A percentile compares a stretch with the other conserved stretches of the same genome.
Evolutionary conservation across 2,329 filamentous ascomycete species (phyloP).

Genomic region (Cladophialophora bantiana): DNA sequence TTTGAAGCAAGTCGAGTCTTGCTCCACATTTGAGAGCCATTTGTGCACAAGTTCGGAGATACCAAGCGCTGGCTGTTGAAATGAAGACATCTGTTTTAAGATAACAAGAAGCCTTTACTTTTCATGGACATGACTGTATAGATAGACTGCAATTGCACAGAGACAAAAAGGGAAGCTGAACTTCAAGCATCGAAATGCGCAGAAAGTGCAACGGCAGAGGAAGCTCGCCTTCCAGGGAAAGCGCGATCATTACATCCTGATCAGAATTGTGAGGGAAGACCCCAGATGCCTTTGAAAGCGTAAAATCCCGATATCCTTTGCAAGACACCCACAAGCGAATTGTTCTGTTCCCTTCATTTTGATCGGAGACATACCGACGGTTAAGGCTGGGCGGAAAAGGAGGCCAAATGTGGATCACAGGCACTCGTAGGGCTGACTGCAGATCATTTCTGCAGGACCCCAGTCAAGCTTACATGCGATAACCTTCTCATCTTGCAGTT

Average conservation of each 20-base stretch:
- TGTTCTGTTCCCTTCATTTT: not conserved
- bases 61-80: not conserved
- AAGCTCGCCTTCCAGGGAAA: not conserved
- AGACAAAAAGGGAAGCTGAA: not conserved
- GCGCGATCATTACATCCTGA: not conserved
- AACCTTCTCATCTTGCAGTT: slow-evolving; percentile 24
- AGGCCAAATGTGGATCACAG: slow-evolving; percentile 23
- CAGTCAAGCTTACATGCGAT: slow-evolving; percentile 26
- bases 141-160: not conserved
- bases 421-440: slow-evolving; percentile 24
- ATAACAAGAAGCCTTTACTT: not conserved
- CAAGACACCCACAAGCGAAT: not conserved
- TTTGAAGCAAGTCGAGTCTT: not conserved
- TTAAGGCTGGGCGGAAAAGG: slow-evolving; percentile 29
- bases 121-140: not conserved
- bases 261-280: not conserved
- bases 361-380: slow-evolving; percentile 4
- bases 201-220: not conserved
- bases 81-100: not conserved
- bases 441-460: slow-evolving; percentile 32
- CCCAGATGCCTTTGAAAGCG: not conserved
- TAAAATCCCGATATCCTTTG: not conserved
- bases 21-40: slow-evolving; percentile 12
- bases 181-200: not conserved
- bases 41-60: slow-evolving; percentile 2